Base-by-base conservation (phyloP, 768 basidiomycete genomes). In the Mrakia blollopis region DNA sequence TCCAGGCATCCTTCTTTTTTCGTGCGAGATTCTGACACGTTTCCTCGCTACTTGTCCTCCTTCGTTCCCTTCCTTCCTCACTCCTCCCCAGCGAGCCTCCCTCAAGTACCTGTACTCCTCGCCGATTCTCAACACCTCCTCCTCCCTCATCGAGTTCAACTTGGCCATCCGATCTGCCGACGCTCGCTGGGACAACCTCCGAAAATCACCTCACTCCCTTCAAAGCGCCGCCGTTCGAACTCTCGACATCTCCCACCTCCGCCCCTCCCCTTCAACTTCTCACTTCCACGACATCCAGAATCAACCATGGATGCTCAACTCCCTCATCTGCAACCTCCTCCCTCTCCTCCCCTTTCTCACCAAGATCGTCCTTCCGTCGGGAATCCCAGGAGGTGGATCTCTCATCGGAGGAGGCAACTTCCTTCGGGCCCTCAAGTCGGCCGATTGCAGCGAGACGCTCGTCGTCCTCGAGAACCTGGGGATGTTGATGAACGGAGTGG, bases 261-360 rank as follows among this genome's bases (percentile, higher is more conserved):
- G 67, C 1, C 14, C 68, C 7, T 60, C 75, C 4, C 35, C 35
- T 37, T 39, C 39, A 9, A 39, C 70, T 37, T 71, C 75, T 3
- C 32, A 54, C 21, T 61, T 68, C 67, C 44, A 68, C n/a, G 75
- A 60, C 37, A 54, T 68, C 3, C 13, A 67, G 21, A 61, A 69
- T 61, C 65, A 71, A 35, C 75, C 75, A n/a, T 76, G 75, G 75
- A 50, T 70, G 28, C 62, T 79, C 68, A 77, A 76, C 35, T 71
- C 69, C 16, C 75, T 75, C 63, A 69, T 80, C 28, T 78, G 67
- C 44, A 74, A 75, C n/a, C 75, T 84, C 57, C 77, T 83, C n/a
- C 81, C 82, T 21, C 72, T 82, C 21, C 21, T 82, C 14, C 83
- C 83, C 1, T 81, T 80, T 77, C 67, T 84, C 23, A 74, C 62